Percentiles rank a stretch among this genome's conserved stretches.
phyloP scores from a whole-genome alignment of 192 early-diverging fungal genomes.

The Coemansia javaensis region DNA sequence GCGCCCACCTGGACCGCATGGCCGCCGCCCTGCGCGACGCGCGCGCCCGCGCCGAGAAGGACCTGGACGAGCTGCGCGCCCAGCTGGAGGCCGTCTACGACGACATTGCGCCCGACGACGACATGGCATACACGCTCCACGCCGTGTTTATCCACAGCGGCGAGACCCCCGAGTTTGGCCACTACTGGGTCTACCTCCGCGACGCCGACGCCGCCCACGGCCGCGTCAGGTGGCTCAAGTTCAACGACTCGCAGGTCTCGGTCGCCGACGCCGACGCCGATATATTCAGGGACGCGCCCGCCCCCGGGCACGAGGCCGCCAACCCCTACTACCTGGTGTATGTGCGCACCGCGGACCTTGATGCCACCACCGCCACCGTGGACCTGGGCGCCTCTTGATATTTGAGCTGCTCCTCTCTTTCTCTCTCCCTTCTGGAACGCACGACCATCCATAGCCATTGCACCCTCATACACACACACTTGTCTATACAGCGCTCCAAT shows the following conservation, averaged over 20 bases:
- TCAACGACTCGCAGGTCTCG: constrained; percentile 66
- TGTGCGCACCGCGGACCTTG: constrained; percentile 37
- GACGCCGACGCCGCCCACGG: constrained; percentile 38
- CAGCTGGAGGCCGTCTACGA: constrained; percentile 26
- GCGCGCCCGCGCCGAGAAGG: constrained; percentile 8
- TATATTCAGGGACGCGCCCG: constrained; percentile 54
- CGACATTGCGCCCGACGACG: constrained; percentile 5
- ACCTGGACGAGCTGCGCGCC: neutral
- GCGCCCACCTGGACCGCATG: constrained; percentile 6
- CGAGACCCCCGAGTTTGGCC: constrained; percentile 59
- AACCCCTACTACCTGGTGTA: constrained; percentile 75
- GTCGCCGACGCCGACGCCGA: constrained; percentile 51
- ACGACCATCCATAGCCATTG: too few relatives aligned
- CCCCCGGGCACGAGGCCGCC: constrained; percentile 41
- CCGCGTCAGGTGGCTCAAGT: constrained; percentile 62
- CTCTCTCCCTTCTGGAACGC: too few relatives aligned
- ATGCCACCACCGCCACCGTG: constrained; percentile 1
- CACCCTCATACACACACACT: too few relatives aligned
- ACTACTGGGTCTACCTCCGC: constrained; percentile 75
- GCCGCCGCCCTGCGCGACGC: constrained; percentile 4
- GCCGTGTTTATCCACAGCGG: constrained; percentile 78
- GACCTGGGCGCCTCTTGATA: too few relatives aligned
- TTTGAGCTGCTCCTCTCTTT: too few relatives aligned
- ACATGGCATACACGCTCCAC: constrained; percentile 58
- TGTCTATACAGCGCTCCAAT: too few relatives aligned